Base-by-base conservation (phyloP, 176 grass and related monocot species). In the Zoysia japonica region DNA sequence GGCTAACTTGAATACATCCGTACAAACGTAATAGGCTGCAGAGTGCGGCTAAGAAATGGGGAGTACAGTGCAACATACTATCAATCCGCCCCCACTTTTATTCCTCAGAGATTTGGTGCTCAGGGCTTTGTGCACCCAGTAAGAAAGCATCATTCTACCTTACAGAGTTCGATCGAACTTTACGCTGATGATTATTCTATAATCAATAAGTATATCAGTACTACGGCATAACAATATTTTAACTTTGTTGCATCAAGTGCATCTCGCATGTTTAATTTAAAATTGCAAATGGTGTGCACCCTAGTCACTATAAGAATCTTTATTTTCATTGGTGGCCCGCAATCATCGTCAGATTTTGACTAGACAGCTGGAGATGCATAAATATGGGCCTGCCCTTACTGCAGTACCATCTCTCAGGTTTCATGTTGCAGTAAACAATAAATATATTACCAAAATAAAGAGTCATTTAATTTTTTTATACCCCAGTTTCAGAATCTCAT, bases 111-210 rank as follows among this genome's bases (percentile, higher is more conserved):
- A 35, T 37, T 47, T 47, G 17, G 56, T 36, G 46, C 48, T 74
- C 28, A 17, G 12, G 42, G 45, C 37, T 57, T 73, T 16, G 28
- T 65, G 84, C 70, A 49, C 62, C 40, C 41, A 28, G 28, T 28
- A 55, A 66, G 59, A 53, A 66, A 85, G 75, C 49, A 75, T 74
- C 35, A 80, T 80, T 67, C 49, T 49, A 79, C 28, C 60, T 57
- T 78, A 65, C 43, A 2, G 40, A 60, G 42, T 65, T 68, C 59
- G 14, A 76, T 76, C 52, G 2, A 19, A 69, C 53, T 74, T 59
- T 84, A 54, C 10, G 50, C 35, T 76, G 17, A 39, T 49, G 49
- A 14, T 60, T 83, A 59, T 56, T 45, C 42, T 47, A 10, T 72
- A 54, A 45, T 53, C 20, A 42, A 78, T 28, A 28, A 28, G 28